These are phyloP conservation scores for Boletus mariae DNA, from an alignment of 1,284 basidiomycete genomes.

Conservation along the genomic window DNA sequence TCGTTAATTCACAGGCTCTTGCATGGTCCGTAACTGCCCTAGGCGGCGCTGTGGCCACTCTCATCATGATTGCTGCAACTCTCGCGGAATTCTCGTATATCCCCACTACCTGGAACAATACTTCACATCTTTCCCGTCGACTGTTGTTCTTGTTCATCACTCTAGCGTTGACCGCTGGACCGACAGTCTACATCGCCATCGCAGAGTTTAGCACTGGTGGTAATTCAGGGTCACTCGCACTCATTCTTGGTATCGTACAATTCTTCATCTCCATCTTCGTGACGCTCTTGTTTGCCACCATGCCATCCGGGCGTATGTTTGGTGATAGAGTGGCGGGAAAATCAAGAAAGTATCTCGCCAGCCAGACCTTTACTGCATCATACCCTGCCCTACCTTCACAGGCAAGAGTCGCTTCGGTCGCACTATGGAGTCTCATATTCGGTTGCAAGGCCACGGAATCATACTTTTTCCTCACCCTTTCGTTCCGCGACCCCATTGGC, in stretches of 20 bases:
- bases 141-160: slow-evolving; percentile 82
- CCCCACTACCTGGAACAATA: slow-evolving; percentile 96
- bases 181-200: slow-evolving; percentile 87
- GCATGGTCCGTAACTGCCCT: slow-evolving; percentile 86
- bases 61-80: slow-evolving; percentile 93
- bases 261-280: slow-evolving; percentile 84
- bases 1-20: slow-evolving; percentile 64
- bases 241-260: slow-evolving; percentile 89
- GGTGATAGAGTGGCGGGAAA: slow-evolving; percentile 93
- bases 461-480: slow-evolving; percentile 92
- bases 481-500: slow-evolving; percentile 86
- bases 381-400: slow-evolving; percentile 68
- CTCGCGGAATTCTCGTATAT: slow-evolving; percentile 93
- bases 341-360: slow-evolving; percentile 90
- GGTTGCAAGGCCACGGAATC: slow-evolving; percentile 93
- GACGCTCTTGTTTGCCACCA: slow-evolving; percentile 78
- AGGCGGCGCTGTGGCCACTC: slow-evolving; percentile 84
- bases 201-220: slow-evolving; percentile 49
- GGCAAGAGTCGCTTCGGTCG: slow-evolving; percentile 69
- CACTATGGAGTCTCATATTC: slow-evolving; percentile 88
- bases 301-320: slow-evolving; percentile 93
- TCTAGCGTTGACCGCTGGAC: slow-evolving; percentile 81
- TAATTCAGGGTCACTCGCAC: slow-evolving; percentile 66
- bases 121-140: slow-evolving; percentile 86
- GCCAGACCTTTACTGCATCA: slow-evolving; percentile 93